A percentile compares a stretch with the other conserved stretches of the same genome.
Conservation (phyloP, 2,329 filamentous ascomycete genomes). For the Exophiala xenobiotica region DNA sequence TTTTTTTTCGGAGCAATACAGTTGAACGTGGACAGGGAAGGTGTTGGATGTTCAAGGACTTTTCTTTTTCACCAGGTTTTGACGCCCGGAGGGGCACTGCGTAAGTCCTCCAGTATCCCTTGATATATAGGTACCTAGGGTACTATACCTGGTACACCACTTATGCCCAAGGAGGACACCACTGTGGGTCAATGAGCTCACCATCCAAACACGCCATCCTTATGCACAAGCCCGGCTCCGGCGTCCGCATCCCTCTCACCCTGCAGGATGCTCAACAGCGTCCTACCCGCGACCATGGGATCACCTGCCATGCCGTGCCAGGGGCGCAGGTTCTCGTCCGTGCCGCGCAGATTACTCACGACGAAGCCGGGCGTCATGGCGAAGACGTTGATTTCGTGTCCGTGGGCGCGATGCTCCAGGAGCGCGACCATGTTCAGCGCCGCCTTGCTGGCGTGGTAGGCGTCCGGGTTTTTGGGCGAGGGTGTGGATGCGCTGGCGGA, state of each 20-base stretch:
- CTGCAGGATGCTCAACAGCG: conserved; percentile 44
- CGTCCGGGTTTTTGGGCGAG: conserved; percentile 41
- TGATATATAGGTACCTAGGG: too few species aligned
- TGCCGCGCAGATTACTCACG: conserved; percentile 44
- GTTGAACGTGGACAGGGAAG: too few species aligned
- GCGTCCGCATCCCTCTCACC: conserved; percentile 43
- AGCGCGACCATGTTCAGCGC: conserved; percentile 53
- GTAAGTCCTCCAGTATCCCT: too few species aligned
- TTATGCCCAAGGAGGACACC: too few species aligned
- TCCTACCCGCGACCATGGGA: conserved; percentile 39
- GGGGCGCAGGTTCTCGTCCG: conserved; percentile 36
- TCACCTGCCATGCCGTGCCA: conserved; percentile 26
- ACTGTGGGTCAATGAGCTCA: background rate
- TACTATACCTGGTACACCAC: too few species aligned
- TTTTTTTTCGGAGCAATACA: too few species aligned
- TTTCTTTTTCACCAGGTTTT: too few species aligned
- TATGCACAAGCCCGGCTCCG: conserved; percentile 31
- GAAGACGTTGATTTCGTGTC: conserved; percentile 51
- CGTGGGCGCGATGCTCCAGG: conserved; percentile 45
- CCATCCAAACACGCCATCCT: conserved; percentile 12
- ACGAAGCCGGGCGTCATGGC: conserved; percentile 48
- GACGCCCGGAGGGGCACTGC: too few species aligned
- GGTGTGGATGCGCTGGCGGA: background rate
- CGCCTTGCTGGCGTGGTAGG: conserved; percentile 28
- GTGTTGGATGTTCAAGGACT: too few species aligned